Conservation (phyloP, 1,284 basidiomycete species). For the Coniferiporia weirii region DNA sequence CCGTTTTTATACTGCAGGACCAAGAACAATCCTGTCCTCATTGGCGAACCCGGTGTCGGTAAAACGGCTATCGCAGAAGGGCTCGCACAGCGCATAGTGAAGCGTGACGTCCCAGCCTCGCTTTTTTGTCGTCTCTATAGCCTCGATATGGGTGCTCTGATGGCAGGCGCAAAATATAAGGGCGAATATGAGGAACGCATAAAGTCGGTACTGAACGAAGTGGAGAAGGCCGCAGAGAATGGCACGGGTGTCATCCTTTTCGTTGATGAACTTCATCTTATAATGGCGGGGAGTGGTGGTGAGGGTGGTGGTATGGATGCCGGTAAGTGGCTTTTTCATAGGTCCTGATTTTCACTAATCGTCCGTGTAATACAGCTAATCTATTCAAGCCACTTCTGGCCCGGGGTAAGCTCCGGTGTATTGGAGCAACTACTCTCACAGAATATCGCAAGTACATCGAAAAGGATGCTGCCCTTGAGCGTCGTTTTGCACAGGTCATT, state of each 20-base stretch:
- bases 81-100: conserved; percentile 92
- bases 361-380: conserved; percentile 52
- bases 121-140: conserved; percentile 82
- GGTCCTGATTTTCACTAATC: background rate
- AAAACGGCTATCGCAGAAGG: conserved; percentile 95
- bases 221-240: conserved; percentile 86
- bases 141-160: conserved; percentile 91
- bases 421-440: conserved; percentile 90
- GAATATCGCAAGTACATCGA: conserved; percentile 97
- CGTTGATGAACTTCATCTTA: conserved; percentile 90
- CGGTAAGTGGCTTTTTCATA: conserved; percentile 20
- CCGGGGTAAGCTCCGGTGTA: conserved; percentile 84
- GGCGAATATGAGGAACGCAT: conserved; percentile 98
- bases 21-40: conserved; percentile 90
- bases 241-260: conserved; percentile 89
- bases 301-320: conserved; percentile 81
- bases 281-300: conserved; percentile 80
- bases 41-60: conserved; percentile 91
- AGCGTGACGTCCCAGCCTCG: conserved; percentile 90
- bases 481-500: conserved; percentile 91
- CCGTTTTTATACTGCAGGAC: conserved; percentile 42
- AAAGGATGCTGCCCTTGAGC: conserved; percentile 90
- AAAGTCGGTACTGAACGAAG: conserved; percentile 88
- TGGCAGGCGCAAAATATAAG: conserved; percentile 95
- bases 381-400: conserved; percentile 88